phyloP scores from a whole-genome alignment of 2,329 filamentous ascomycete species.

The Aspergillus viridinutans region DNA sequence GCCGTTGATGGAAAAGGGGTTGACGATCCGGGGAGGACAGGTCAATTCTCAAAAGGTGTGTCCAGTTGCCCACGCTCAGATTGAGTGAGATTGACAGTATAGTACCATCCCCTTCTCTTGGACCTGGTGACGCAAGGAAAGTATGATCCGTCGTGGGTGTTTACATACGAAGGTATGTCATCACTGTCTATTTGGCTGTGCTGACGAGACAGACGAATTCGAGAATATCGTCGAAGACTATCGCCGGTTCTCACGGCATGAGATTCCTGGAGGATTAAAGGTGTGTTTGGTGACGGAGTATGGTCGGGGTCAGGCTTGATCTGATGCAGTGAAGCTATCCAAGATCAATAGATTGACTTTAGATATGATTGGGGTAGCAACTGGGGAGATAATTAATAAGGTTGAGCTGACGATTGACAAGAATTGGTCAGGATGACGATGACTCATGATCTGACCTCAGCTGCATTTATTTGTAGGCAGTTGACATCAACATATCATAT shows the following conservation, averaged over 20 bases:
- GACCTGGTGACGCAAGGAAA: slow-evolving; percentile 21
- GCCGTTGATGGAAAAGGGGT: slow-evolving; percentile 30
- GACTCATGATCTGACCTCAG: not conserved
- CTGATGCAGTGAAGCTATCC: slow-evolving; percentile 1
- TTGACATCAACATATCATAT: not conserved
- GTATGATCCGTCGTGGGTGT: slow-evolving; percentile 29
- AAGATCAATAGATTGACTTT: not conserved
- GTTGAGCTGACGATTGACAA: not conserved
- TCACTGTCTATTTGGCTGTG: too few relatives aligned
- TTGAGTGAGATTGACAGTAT: not conserved
- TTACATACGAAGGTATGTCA: slow-evolving; percentile 20
- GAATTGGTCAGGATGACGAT: not conserved
- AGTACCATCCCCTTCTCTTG: slow-evolving; percentile 30
- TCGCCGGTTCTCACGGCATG: slow-evolving; percentile 18
- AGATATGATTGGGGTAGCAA: not conserved
- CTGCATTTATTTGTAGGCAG: not conserved
- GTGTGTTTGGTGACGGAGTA: slow-evolving; percentile 25
- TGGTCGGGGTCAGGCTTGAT: slow-evolving; percentile 17
- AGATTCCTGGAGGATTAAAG: slow-evolving; percentile 28
- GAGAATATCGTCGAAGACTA: slow-evolving; percentile 28
- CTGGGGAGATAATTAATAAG: not conserved
- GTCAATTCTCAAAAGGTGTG: slow-evolving; percentile 20
- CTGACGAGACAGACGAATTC: slow-evolving; percentile 16
- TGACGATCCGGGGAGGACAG: slow-evolving; percentile 29
- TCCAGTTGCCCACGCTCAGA: not conserved